Conservation (phyloP, 305 asterid species). For the Solanum aculeatissimum region DNA sequence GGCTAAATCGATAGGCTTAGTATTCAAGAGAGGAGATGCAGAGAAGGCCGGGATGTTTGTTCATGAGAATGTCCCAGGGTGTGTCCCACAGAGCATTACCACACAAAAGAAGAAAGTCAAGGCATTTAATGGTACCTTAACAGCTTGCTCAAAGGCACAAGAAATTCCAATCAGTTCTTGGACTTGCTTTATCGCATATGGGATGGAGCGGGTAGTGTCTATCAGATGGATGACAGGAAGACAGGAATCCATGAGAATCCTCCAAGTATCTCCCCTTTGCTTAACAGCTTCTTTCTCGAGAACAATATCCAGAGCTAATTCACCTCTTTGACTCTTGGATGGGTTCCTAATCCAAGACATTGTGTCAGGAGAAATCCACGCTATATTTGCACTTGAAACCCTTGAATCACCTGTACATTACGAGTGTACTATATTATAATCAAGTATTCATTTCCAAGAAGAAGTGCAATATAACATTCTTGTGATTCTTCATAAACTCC, state of each 20-base stretch:
- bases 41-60: not conserved
- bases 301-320: conserved; percentile 65
- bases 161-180: conserved; percentile 92
- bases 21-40: not conserved
- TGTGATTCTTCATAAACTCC: not conserved
- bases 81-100: not conserved
- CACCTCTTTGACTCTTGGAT: conserved; percentile 52
- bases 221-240: conserved; percentile 74
- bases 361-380: conserved; percentile 72
- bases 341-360: conserved; percentile 75
- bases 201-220: conserved; percentile 70
- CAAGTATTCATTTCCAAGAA: not conserved
- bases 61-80: not conserved
- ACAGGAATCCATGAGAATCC: conserved; percentile 84
- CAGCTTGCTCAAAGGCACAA: conserved; percentile 98
- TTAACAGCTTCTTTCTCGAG: conserved; percentile 74
- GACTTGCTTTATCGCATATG: conserved; percentile 86
- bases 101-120: not conserved
- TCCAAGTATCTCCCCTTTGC: conserved; percentile 92
- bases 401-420: conserved; percentile 77
- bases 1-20: not conserved
- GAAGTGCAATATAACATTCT: not conserved
- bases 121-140: conserved; percentile 50
- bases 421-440: not conserved
- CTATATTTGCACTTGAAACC: conserved; percentile 53